Conservation (phyloP, 2,329 filamentous ascomycete species). For the Fusarium sublunatum region DNA sequence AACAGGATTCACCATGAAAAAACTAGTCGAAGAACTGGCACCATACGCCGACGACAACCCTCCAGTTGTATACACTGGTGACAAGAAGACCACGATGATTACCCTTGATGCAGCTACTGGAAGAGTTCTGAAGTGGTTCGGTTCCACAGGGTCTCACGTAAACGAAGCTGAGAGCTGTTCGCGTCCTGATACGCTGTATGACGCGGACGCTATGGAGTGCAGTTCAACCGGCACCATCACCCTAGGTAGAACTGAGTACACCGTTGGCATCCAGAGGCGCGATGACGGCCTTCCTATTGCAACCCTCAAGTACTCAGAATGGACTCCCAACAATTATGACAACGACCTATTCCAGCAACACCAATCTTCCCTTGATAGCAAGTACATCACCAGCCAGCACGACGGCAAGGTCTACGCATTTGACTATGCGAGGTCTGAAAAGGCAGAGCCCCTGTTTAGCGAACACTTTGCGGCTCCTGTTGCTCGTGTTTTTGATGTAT, state of each 20-base stretch:
- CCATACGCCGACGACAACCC: slow-evolving; percentile 81
- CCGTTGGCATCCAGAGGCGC: slow-evolving; percentile 82
- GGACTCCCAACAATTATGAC: slow-evolving; percentile 92
- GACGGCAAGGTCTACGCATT: slow-evolving; percentile 87
- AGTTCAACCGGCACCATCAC: slow-evolving; percentile 83
- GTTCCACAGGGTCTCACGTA: slow-evolving; percentile 74
- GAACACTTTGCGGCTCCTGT: slow-evolving; percentile 81
- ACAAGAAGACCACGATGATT: slow-evolving; percentile 90
- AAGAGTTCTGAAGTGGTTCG: slow-evolving; percentile 84
- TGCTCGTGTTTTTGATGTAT: slow-evolving; percentile 88
- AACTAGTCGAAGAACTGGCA: slow-evolving; percentile 83
- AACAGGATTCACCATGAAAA: slow-evolving; percentile 82
- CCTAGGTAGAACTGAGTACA: slow-evolving; percentile 89
- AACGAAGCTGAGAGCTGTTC: slow-evolving; percentile 81
- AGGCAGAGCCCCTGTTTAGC: slow-evolving; percentile 69
- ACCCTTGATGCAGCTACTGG: slow-evolving; percentile 90
- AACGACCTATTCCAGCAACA: slow-evolving; percentile 89
- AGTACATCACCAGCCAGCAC: slow-evolving; percentile 87
- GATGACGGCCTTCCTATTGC: slow-evolving; percentile 82
- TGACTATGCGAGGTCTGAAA: slow-evolving; percentile 69
- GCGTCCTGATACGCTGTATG: slow-evolving; percentile 72
- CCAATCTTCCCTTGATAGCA: slow-evolving; percentile 80
- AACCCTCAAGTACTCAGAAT: slow-evolving; percentile 92
- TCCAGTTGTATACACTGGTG: slow-evolving; percentile 87
- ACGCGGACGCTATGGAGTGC: slow-evolving; percentile 78